Conservation (phyloP, 305 asterid species). For the Andrographis paniculata region DNA sequence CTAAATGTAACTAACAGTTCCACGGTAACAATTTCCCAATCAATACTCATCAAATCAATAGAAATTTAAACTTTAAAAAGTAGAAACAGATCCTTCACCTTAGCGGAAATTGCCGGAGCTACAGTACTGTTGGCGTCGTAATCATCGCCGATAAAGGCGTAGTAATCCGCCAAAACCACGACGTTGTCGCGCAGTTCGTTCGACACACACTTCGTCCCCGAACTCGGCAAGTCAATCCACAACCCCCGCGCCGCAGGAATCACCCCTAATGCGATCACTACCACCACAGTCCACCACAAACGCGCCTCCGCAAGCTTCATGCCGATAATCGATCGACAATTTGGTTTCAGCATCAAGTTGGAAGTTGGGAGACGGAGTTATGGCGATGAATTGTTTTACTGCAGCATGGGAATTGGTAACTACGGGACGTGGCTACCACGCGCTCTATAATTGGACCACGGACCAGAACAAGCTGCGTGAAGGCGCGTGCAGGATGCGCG, state of each 20-base stretch:
- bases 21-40: too few species aligned
- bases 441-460: conserved; percentile 11
- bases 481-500: conserved; percentile 21
- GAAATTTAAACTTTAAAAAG: background rate
- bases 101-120: conserved; percentile 49
- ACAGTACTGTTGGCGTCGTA: conserved; percentile 25
- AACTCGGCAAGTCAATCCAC: conserved; percentile 56
- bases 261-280: conserved; percentile 19
- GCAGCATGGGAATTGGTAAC: too few species aligned
- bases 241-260: conserved; percentile 43
- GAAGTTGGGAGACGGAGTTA: background rate
- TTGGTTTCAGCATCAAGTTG: background rate
- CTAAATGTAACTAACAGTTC: too few species aligned
- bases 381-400: conserved; percentile 1
- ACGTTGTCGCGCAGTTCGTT: conserved; percentile 56
- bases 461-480: background rate
- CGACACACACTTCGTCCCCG: conserved; percentile 65
- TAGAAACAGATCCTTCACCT: conserved; percentile 25
- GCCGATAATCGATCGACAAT: background rate
- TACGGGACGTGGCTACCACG: too few species aligned
- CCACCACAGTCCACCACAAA: conserved; percentile 20
- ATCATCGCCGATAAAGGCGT: conserved; percentile 42
- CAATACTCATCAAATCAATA: background rate
- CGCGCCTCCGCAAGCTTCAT: conserved; percentile 23
- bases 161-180: conserved; percentile 67